Conservation (phyloP, 2,329 filamentous ascomycete species). For the Fusarium sp. region DNA sequence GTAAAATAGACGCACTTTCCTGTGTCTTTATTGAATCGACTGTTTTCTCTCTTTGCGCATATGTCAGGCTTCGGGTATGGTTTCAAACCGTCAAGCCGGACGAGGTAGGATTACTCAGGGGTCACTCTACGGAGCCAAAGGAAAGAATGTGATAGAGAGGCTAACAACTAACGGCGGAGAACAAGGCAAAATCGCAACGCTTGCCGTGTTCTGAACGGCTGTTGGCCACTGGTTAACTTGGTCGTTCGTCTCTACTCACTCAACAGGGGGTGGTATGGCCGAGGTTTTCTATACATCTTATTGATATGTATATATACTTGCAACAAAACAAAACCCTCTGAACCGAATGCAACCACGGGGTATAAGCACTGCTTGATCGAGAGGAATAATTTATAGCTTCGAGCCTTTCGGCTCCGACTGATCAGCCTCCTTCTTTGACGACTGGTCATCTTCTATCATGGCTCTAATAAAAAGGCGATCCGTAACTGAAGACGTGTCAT, state of each 20-base stretch:
- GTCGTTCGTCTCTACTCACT: neutral
- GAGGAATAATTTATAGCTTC: neutral
- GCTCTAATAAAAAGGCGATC: constrained; percentile 15
- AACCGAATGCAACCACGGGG: neutral
- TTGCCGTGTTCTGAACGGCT: neutral
- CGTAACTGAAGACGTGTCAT: constrained; percentile 9
- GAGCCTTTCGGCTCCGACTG: neutral
- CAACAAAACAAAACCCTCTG: neutral
- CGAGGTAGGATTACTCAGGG: neutral
- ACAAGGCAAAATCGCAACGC: neutral
- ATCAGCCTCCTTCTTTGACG: neutral
- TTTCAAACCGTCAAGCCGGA: neutral
- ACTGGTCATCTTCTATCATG: neutral
- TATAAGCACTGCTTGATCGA: neutral
- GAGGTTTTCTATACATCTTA: neutral
- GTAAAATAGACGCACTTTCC: constrained; percentile 45
- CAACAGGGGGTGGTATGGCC: neutral
- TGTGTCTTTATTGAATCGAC: constrained; percentile 22
- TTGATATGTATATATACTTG: neutral
- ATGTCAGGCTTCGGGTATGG: neutral
- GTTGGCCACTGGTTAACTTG: neutral
- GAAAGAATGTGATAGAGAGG: neutral
- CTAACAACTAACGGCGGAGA: neutral
- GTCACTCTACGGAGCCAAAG: neutral
- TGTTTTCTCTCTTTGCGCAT: neutral